Percentiles rank a stretch among this genome's conserved stretches.
phyloP scores from a whole-genome alignment of 2,329 filamentous ascomycete species.

The Pseudogymnoascus destructans region DNA sequence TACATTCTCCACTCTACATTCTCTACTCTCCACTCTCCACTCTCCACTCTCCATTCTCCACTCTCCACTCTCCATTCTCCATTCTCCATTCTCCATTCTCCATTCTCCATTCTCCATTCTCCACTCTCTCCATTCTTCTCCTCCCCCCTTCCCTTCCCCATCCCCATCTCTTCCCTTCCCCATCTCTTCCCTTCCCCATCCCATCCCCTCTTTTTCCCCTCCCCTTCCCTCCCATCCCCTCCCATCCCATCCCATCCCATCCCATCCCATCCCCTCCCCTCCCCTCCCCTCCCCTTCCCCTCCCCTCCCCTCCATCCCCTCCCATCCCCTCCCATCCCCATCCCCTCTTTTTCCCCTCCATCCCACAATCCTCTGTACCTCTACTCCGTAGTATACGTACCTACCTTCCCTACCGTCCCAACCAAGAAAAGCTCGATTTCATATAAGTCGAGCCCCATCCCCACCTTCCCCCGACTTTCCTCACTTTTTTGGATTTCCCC shows the following conservation, averaged over 20 bases:
- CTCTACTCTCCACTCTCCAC: background rate
- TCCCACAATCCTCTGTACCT: background rate
- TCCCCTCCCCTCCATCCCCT: background rate
- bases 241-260: background rate
- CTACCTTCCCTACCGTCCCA: background rate
- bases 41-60: background rate
- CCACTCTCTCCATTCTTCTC: background rate
- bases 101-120: background rate
- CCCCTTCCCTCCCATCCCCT: background rate
- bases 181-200: background rate
- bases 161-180: no score
- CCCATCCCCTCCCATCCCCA: background rate
- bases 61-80: background rate
- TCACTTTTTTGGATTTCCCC: background rate
- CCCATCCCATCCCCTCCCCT: background rate
- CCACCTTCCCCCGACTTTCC: conserved; percentile 1
- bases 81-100: no score
- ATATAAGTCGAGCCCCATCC: background rate
- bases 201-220: background rate
- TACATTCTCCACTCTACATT: background rate
- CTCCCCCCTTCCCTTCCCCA: background rate
- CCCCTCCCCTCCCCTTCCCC: background rate
- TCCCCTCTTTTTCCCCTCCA: background rate
- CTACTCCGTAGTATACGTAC: background rate
- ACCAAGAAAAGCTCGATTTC: background rate